phyloP scores from a whole-genome alignment of 1,139 yeast genomes.

The Candida anutae region DNA sequence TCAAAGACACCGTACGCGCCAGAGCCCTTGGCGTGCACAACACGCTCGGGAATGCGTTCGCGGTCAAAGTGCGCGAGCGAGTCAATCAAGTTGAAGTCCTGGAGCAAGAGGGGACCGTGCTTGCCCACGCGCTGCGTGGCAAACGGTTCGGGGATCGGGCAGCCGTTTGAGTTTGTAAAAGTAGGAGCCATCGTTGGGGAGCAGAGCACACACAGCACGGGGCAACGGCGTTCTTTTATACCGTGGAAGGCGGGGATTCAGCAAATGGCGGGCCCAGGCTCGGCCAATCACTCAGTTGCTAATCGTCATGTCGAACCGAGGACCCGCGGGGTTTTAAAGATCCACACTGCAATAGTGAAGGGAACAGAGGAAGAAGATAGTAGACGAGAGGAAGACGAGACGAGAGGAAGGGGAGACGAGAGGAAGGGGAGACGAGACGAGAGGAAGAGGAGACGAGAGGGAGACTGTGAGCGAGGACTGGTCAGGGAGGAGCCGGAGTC shows the following conservation, averaged over 20 bases:
- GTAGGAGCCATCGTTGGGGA: constrained; percentile 24
- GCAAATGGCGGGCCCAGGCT: neutral
- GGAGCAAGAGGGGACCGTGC: constrained; percentile 68
- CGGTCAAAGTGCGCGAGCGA: constrained; percentile 78
- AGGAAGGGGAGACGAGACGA: too few species aligned
- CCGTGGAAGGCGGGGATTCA: constrained; percentile 1
- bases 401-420: too few species aligned
- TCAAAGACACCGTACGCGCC: constrained; percentile 80
- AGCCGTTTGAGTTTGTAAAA: constrained; percentile 66
- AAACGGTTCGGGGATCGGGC: constrained; percentile 59
- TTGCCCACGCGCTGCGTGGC: constrained; percentile 72
- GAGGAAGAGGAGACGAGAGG: too few species aligned
- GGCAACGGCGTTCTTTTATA: neutral
- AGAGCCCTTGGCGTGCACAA: constrained; percentile 85
- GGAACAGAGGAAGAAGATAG: too few species aligned
- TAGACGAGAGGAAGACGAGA: too few species aligned
- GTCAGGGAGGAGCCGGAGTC: too few species aligned
- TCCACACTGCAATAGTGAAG: too few species aligned
- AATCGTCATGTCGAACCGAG: constrained; percentile 1
- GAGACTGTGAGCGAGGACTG: too few species aligned
- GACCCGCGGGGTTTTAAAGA: neutral
- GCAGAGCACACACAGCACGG: too few species aligned
- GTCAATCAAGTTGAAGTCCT: constrained; percentile 74
- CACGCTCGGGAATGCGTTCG: constrained; percentile 85
- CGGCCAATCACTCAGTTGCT: constrained; percentile 1